Percentiles rank a stretch among this genome's conserved stretches.
phyloP scores from a whole-genome alignment of 768 basidiomycete genomes.

The Boletellus ananiceps region DNA sequence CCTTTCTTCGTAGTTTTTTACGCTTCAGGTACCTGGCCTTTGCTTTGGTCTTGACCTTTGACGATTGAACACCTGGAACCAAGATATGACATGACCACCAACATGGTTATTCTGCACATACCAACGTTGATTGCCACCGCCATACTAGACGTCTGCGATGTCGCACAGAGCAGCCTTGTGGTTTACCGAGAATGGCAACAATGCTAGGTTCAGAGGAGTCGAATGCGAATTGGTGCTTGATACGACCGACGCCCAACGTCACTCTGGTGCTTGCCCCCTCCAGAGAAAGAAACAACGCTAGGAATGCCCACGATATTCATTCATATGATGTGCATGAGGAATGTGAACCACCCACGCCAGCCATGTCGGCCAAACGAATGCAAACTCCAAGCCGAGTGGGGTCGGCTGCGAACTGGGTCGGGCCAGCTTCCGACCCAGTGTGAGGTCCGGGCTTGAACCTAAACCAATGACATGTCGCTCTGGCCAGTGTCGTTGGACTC shows the following conservation, averaged over 20 bases:
- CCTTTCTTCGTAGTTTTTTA: slow-evolving; percentile 65
- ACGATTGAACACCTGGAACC: background rate
- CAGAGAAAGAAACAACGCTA: background rate
- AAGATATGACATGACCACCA: background rate
- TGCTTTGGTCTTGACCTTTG: slow-evolving; percentile 60
- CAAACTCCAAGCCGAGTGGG: background rate
- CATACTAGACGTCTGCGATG: no score
- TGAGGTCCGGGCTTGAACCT: background rate
- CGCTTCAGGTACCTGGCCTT: slow-evolving; percentile 69
- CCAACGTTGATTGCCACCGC: background rate
- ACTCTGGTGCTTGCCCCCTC: no score
- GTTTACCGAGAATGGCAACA: slow-evolving; percentile 7
- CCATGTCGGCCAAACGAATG: no score
- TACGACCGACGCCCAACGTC: no score
- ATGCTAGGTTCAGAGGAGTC: background rate
- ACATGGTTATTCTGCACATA: slow-evolving; percentile 19
- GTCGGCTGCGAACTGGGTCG: background rate
- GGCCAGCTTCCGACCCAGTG: no score
- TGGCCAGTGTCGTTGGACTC: background rate
- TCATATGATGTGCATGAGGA: background rate
- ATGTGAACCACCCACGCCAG: background rate
- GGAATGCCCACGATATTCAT: no score
- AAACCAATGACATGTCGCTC: slow-evolving; percentile 3
- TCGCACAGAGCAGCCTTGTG: no score
- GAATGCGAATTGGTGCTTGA: no score